Evolutionary conservation across 2,329 filamentous ascomycete genomes (phyloP), one percentile per base, ranked within the genome.

Genomic region (Colletotrichum echinochloae): DNA sequence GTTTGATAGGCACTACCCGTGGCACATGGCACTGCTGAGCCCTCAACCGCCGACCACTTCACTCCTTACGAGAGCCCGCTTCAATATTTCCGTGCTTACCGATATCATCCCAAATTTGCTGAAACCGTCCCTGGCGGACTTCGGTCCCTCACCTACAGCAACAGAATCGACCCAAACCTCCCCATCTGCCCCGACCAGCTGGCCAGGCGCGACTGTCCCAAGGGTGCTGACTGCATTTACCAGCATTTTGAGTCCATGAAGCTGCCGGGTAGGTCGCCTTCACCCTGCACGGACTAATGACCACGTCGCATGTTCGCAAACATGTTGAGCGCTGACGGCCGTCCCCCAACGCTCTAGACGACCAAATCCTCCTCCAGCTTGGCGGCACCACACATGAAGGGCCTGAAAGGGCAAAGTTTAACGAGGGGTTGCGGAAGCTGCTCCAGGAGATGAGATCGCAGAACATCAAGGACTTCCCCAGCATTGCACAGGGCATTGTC

Each of bases 141-240:
- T 78, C 91, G 92, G 78, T 98, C 96, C 73, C 86, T 97, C 84
- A 98, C 95, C 52, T 98, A 95, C 83, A 98, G 94, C 83, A 93
- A 97, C 81, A 91, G 91, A 75, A 97, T 99, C 81, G 90, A 98
- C 78, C 86, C 90, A 30, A 86, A 89, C 71, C 90, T 88, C 75
- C 88, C 89, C 72, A 78, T 98, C 59, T 99, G 96, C 81, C 91
- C 90, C 46, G 91, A 89, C 76, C 93, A 97, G 80, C 83, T 93
- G 73, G 85, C 86, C 57, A 90, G 90, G 62, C 89, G 90, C 71
- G 83, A 86, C 74, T 98, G 96, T 73, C 80, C 87, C 37, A 91
- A 91, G 74, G 93, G 95, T 77, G 79, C 83, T 70, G 84, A 88
- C 65, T 99, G 96, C 82, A 83, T 89, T 66, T 91, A 84, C 74